These are phyloP conservation scores for Sugiyamaella qingdaonensis DNA, from an alignment of 805 yeast species.

Conservation along the genomic window DNA sequence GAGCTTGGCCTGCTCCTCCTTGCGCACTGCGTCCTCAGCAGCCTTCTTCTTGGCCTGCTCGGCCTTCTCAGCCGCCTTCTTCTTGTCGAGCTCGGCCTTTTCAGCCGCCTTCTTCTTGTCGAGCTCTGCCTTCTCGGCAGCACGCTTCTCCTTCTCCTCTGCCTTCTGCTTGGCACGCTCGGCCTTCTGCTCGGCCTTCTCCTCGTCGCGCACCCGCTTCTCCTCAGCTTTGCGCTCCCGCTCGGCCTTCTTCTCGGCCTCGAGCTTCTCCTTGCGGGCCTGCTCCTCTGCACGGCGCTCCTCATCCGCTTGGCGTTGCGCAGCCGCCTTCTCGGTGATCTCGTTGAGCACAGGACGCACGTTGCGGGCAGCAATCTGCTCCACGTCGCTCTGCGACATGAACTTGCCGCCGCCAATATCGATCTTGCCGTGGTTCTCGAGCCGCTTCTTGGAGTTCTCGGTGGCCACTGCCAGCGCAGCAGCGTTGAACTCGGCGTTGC, in stretches of 20 bases:
- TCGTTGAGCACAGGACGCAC: slow-evolving; percentile 82
- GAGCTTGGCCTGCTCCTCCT: background rate
- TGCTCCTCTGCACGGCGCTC: slow-evolving; percentile 38
- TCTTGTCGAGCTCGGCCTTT: slow-evolving; percentile 8
- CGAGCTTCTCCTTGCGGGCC: slow-evolving; percentile 15
- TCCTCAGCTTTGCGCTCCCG: slow-evolving; percentile 24
- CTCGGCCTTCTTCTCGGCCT: slow-evolving; percentile 16
- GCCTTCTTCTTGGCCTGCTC: slow-evolving; percentile 23
- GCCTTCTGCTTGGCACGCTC: slow-evolving; percentile 24
- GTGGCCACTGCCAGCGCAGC: slow-evolving; percentile 77
- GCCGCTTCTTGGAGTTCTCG: slow-evolving; percentile 56
- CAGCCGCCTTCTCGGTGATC: slow-evolving; percentile 62
- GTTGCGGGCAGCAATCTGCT: slow-evolving; percentile 69
- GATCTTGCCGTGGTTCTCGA: slow-evolving; percentile 50
- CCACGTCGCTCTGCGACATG: slow-evolving; percentile 71
- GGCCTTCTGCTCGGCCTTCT: slow-evolving; percentile 22
- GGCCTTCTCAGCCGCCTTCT: slow-evolving; percentile 20
- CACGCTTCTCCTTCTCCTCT: slow-evolving; percentile 18
- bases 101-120: slow-evolving; percentile 22
- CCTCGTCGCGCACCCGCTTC: slow-evolving; percentile 22
- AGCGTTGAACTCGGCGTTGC: slow-evolving; percentile 57
- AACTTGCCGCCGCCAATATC: slow-evolving; percentile 85
- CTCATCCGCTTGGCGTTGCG: slow-evolving; percentile 59
- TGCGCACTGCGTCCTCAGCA: background rate
- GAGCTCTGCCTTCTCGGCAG: slow-evolving; percentile 25